Evolutionary conservation across 352 stramenopile genomes (phyloP), one percentile per base, ranked within the genome.

Genomic region (Pythium pectinolyticum): DNA sequence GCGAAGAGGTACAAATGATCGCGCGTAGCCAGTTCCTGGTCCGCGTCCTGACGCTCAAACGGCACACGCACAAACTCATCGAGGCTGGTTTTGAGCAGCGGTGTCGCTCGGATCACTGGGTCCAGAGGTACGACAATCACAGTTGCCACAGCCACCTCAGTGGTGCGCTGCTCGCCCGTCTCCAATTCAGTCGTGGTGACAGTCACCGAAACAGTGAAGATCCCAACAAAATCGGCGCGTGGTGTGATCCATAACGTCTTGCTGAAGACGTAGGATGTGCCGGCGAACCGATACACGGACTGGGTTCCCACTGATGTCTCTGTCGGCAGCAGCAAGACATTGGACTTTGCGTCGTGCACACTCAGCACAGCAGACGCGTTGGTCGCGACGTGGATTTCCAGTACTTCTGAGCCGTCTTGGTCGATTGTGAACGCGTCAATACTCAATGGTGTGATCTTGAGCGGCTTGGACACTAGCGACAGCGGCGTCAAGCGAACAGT

Each of bases 1-100:
- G 70, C 70, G 34, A 75, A 82, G 41, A 85, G 60, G 27, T 81
- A 57, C 17, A 85, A 41, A 55, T 80, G 50, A 17, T 82, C 72
- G 10, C 77, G 74, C 34, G 25, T 63, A 14, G 35, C 57, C 14
- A 78, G 62, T 61, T 81, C 77, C 20, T 74, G 66, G 0, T 57
- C 54, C 11, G 37, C 27, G 49, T 85, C 74, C 19, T 74, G 40
- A 17, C 72, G 69, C 24, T 73, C 49, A 28, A 85, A 78, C 14
- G 77, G 77, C 5, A 85, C n/a, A 0, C 60, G 72, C 4, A 81
- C 65, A 51, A 85, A 85, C 11, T 62, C 52, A 20, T 75, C 80
- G 46, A 57, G 12, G 12, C 10, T 28, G 17, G 51, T 57, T 15
- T 22, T 41, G 7, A 72, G 24, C 15, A 67, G 31, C 25, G 41